Evolutionary conservation across 1,139 yeast species (phyloP).

Genomic region (Hemisphaericaspora xylofermentans): DNA sequence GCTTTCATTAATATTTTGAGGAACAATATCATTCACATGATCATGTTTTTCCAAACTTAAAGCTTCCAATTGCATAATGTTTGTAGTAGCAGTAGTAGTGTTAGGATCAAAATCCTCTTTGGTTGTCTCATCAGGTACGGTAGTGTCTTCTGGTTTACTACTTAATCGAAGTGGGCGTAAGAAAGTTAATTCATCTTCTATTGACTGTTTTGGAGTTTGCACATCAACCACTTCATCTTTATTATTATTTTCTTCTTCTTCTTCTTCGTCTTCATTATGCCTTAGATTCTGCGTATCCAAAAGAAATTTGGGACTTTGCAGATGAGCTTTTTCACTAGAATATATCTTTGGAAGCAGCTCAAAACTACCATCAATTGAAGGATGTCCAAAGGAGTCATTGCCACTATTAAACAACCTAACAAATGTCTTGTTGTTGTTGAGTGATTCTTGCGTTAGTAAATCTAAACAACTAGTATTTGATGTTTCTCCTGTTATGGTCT

Average conservation of each 20-base stretch:
- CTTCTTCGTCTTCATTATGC: slow-evolving; percentile 28
- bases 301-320: slow-evolving; percentile 8
- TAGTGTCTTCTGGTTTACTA: not conserved
- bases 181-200: not conserved
- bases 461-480: not conserved
- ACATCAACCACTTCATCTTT: not conserved
- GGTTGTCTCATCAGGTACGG: not conserved
- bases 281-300: slow-evolving; percentile 31
- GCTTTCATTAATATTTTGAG: too few relatives aligned
- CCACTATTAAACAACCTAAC: slow-evolving; percentile 17
- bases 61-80: too few relatives aligned
- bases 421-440: slow-evolving; percentile 6
- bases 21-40: too few relatives aligned
- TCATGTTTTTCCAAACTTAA: too few relatives aligned
- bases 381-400: slow-evolving; percentile 24
- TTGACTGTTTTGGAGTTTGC: not conserved
- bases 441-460: not conserved
- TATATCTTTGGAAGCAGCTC: not conserved
- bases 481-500: not conserved
- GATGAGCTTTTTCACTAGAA: not conserved
- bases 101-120: not conserved
- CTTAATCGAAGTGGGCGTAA: not conserved
- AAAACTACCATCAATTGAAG: slow-evolving; percentile 11
- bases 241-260: not conserved
- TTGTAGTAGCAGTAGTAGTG: slow-evolving; percentile 2